Conservation (phyloP, 2,329 filamentous ascomycete species). For the Aschersonia sp. region DNA sequence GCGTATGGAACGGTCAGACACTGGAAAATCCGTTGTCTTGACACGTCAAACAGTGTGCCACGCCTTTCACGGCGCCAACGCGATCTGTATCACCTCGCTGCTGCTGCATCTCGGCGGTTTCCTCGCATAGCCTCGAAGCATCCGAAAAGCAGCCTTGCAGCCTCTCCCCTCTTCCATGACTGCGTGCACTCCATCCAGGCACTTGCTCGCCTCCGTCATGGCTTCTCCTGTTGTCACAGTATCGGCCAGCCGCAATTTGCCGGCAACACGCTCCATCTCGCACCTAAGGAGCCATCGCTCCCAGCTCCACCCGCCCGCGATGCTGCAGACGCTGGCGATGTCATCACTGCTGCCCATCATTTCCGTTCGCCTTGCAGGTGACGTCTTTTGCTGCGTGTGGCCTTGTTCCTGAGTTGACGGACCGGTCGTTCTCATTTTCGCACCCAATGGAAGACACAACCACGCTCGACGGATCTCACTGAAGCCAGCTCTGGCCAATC, state of each 20-base stretch:
- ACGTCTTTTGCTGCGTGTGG: conserved; percentile 18
- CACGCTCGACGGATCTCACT: conserved; percentile 70
- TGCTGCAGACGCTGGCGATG: conserved; percentile 61
- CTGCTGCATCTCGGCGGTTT: conserved; percentile 35
- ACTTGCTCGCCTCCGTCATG: conserved; percentile 41
- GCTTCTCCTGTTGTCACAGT: conserved; percentile 34
- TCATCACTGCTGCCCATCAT: conserved; percentile 54
- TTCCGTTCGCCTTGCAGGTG: conserved; percentile 45
- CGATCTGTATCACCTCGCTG: conserved; percentile 23
- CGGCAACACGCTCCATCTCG: conserved; percentile 65
- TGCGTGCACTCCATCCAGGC: conserved; percentile 43
- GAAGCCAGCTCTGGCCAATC: conserved; percentile 65
- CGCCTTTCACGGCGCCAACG: conserved; percentile 10
- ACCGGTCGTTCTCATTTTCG: conserved; percentile 19
- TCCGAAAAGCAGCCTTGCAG: conserved; percentile 44
- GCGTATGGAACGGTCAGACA: too few relatives aligned
- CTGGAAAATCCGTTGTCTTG: too few relatives aligned
- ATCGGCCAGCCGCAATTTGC: conserved; percentile 44
- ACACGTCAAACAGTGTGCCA: not conserved
- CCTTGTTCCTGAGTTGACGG: conserved; percentile 11
- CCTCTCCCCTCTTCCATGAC: conserved; percentile 50
- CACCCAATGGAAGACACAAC: conserved; percentile 76
- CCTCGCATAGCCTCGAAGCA: conserved; percentile 48
- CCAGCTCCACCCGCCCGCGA: conserved; percentile 84
- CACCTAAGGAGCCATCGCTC: conserved; percentile 90